Conservation (phyloP, 495 filamentous ascomycete species). For the Talaromyces thailandensis region DNA sequence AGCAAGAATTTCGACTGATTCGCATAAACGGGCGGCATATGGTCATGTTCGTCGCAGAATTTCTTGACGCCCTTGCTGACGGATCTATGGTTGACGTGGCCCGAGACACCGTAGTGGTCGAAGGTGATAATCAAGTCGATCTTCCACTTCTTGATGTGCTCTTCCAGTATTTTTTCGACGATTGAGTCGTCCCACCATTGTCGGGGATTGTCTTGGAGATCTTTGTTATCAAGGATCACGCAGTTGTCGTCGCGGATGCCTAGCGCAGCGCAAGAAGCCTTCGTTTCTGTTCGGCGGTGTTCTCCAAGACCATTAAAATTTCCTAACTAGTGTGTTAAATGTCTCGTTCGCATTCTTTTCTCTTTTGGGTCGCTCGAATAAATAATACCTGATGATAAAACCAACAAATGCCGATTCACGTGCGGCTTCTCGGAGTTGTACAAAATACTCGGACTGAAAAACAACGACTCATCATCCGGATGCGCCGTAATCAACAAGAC, state of each 20-base stretch:
- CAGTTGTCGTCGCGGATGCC: constrained; percentile 24
- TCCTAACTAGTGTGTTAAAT: constrained; percentile 17
- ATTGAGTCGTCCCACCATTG: constrained; percentile 29
- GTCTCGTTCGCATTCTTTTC: background rate
- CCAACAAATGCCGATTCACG: constrained; percentile 22
- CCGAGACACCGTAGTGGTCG: constrained; percentile 29
- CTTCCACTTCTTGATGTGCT: constrained; percentile 28
- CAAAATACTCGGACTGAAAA: constrained; percentile 31
- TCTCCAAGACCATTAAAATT: constrained; percentile 34
- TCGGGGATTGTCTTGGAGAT: constrained; percentile 31
- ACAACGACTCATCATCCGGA: constrained; percentile 35
- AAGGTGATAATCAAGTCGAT: constrained; percentile 37
- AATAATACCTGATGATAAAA: constrained; percentile 35
- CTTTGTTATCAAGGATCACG: constrained; percentile 21
- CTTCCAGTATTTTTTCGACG: constrained; percentile 20
- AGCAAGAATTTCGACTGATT: constrained; percentile 24
- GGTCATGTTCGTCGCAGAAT: constrained; percentile 4
- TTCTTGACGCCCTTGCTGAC: constrained; percentile 34
- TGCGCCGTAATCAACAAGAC: constrained; percentile 31
- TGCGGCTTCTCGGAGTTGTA: constrained; percentile 22
- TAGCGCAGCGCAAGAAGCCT: constrained; percentile 24
- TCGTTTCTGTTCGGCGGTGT: constrained; percentile 19
- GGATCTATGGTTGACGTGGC: constrained; percentile 33
- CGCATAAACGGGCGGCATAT: constrained; percentile 24
- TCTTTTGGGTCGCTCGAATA: too few relatives aligned